These are phyloP conservation scores for Salicornia ramosissima DNA, from an alignment of 148 eudicot species.

Conservation along the genomic window DNA sequence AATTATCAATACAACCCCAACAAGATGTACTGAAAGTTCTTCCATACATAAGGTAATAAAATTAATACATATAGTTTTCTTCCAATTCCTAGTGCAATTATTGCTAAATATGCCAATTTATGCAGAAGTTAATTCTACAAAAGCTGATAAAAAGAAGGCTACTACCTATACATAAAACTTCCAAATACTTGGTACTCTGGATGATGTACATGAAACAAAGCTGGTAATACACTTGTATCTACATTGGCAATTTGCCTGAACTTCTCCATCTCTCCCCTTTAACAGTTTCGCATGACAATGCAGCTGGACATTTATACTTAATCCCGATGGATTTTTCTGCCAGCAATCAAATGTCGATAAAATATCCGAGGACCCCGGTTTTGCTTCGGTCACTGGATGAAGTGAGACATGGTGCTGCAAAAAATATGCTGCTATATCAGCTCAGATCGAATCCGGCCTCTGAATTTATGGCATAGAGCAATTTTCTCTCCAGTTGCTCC, in stretches of 20 bases:
- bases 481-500: constrained; percentile 81
- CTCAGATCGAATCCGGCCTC: constrained; percentile 97
- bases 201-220: constrained; percentile 25
- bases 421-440: constrained; percentile 24
- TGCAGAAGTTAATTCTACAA: background rate
- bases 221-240: constrained; percentile 27
- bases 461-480: constrained; percentile 83
- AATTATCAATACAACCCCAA: no score
- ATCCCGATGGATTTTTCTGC: background rate
- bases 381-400: background rate
- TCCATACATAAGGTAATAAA: no score
- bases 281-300: background rate
- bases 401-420: constrained; percentile 3
- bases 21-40: background rate
- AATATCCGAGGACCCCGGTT: constrained; percentile 11
- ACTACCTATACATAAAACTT: constrained; percentile 10
- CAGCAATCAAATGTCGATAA: constrained; percentile 9
- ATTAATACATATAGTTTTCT: no score
- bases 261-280: constrained; percentile 10
- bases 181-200: constrained; percentile 1
- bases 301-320: background rate
- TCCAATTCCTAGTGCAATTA: background rate
- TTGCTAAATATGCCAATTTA: background rate
- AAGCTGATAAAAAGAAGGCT: background rate
- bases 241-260: constrained; percentile 12